Evolutionary conservation across 2,329 filamentous ascomycete species (phyloP), one percentile per base, ranked within the genome.

Genomic region (Hortaea werneckii): DNA sequence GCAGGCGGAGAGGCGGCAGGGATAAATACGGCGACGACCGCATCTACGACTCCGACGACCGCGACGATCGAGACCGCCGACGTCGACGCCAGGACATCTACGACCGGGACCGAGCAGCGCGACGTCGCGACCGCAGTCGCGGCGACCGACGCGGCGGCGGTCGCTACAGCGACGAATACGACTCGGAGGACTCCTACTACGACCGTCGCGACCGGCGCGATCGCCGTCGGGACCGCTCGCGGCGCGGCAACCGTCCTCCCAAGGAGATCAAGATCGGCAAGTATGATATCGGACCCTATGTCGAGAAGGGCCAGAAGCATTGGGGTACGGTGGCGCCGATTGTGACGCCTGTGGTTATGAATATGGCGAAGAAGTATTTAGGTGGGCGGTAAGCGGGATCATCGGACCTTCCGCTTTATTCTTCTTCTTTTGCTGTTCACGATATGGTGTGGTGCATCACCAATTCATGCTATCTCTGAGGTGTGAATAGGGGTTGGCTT

Each of bases 251-350:
- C 43, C 48, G 44, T 45, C 54, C 51, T 12, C 57, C 57, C 8
- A 52, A 49, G 43, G 55, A 60, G 46, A 56, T 62, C 42, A 59
- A 57, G 50, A 52, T 63, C 43, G 60, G 60, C 28, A 55, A 58
- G 20, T 61, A 58, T 46, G 59, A 63, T 38, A 50, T 64, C 43
- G 60, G 61, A 10, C 60, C 60, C 11, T 53, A 53, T 42, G 45
- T 64, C 20, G 55, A 64, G 41, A 59, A 58, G 45, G 60, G 59
- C 11, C 49, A 62, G 54, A 61, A 63, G 50, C 59, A 63, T 45
- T 64, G 58, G 45, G 52, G 48, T 2, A 58, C 55, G 7, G 41
- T 63, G 3, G 60, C 58, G 29, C 60, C 60, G 5, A 56, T 63
- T 29, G 47, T 62, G 13, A 59, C 58, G 10, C 60, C 60, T 9